phyloP scores from a whole-genome alignment of 2,329 filamentous ascomycete genomes.

The Teratosphaeria pseudoeucalypti region DNA sequence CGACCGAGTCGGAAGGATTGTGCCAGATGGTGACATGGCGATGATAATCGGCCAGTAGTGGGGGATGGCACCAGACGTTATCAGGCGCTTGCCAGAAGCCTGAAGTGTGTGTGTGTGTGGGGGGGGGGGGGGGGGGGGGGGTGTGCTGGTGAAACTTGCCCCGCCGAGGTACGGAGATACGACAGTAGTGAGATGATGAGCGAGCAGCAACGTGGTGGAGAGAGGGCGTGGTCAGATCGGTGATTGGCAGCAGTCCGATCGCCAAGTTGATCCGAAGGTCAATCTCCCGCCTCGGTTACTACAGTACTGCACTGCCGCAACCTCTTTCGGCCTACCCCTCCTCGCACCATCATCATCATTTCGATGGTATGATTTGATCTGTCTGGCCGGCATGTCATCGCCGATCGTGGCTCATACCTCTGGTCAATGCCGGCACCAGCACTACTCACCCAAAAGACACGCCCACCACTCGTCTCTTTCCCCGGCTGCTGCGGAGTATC shows the following conservation, averaged over 20 bases:
- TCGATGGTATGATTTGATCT: too few relatives aligned
- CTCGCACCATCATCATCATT: not conserved
- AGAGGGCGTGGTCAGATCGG: not conserved
- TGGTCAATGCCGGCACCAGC: not conserved
- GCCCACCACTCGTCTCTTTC: not conserved
- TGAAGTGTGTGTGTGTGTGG: not conserved
- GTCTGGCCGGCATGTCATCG: not conserved
- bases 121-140: too few relatives aligned
- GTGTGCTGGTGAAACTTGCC: not conserved
- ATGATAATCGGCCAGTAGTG: not conserved
- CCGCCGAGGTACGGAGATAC: not conserved
- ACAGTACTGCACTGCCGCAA: not conserved
- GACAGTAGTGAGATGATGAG: not conserved
- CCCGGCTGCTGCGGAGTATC: not conserved
- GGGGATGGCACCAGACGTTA: not conserved
- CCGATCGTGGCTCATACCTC: not conserved
- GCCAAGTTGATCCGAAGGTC: not conserved
- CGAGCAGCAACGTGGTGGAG: not conserved
- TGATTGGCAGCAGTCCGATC: not conserved
- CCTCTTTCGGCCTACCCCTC: not conserved
- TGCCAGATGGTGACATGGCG: not conserved
- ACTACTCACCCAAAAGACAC: not conserved
- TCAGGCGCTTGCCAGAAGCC: not conserved
- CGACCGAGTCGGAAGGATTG: not conserved
- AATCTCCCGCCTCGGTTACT: not conserved